Base-by-base conservation (phyloP, 805 yeast genomes). In the Tetrapisispora namnaoensis region DNA sequence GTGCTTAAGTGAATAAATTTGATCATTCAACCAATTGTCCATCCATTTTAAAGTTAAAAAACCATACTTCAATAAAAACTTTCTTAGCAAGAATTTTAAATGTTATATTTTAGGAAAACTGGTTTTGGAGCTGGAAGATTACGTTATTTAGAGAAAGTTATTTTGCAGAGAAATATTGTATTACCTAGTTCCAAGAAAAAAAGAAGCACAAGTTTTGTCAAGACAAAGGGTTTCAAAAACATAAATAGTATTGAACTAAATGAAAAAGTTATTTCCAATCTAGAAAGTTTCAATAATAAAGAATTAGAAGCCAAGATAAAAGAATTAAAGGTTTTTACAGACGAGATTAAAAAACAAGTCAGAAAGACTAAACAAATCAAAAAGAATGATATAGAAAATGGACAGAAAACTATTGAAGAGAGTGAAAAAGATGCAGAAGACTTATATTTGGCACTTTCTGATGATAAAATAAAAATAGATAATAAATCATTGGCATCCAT, bases 241-340 rank as follows among this genome's bases (percentile, higher is more conserved):
- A 30, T 28, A 13, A 22, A 22, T 5, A 16, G 8, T 17, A 7
- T 27, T 16, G 20, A 32, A 20, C 18, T 45, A 27, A 35, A 48
- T 44, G 42, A 40, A 30, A 18, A 28, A 8, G 22, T 16, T 34
- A 3, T 35, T 5, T 11, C 17, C 2, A 49, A 48, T 32, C 14
- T 40, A 9, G 36, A 40, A 17, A 42, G 21, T 17, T 18, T 3
- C n/a, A 27, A 14, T 41, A 47, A 57, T n/a, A 53, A 54, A 37
- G 52, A 54, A n/a, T 36, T 63, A 34, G 58, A 57, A 20, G 54
- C 55, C 30, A 64, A 62, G 45, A 47, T 64, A 13, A 60, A 57
- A 36, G 65, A 62, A 34, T 42, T 64, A 35, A 58, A 57, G 32
- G 61, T 55, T 44, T 62, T 61, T 47, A 61, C 65, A 3, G 55